A percentile compares a stretch with the other conserved stretches of the same genome.
phyloP scores from a whole-genome alignment of 2,329 filamentous ascomycete species.

The Talaromyces albobiverticillius region DNA sequence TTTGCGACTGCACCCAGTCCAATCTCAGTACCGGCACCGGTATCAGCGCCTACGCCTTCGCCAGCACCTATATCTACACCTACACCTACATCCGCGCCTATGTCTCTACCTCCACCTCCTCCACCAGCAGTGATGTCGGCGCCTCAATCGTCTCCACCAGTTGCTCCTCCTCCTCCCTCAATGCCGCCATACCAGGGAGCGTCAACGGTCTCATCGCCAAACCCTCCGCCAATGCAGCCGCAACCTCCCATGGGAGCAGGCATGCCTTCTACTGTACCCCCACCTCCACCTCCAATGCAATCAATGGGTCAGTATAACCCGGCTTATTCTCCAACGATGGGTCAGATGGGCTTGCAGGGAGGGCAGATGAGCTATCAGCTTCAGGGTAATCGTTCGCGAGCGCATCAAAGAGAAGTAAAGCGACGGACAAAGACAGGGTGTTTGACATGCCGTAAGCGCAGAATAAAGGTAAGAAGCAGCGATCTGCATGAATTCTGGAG shows the following conservation, averaged over 20 bases:
- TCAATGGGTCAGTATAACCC: slow-evolving; percentile 57
- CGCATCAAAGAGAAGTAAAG: slow-evolving; percentile 71
- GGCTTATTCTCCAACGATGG: slow-evolving; percentile 31
- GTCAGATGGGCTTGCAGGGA: slow-evolving; percentile 37
- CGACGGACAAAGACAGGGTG: slow-evolving; percentile 73
- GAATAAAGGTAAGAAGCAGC: slow-evolving; percentile 67
- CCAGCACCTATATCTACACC: slow-evolving; percentile 12
- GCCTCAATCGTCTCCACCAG: slow-evolving; percentile 26
- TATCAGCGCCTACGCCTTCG: slow-evolving; percentile 11
- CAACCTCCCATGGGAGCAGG: slow-evolving; percentile 50
- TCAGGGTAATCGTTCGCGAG: slow-evolving; percentile 48
- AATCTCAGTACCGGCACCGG: not conserved
- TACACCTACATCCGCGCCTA: slow-evolving; percentile 15
- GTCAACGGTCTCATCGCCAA: slow-evolving; percentile 7
- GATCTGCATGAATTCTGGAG: not conserved
- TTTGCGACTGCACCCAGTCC: not conserved
- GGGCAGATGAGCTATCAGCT: slow-evolving; percentile 52
- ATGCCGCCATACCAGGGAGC: slow-evolving; percentile 29
- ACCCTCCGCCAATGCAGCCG: slow-evolving; percentile 16
- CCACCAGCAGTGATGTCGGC: slow-evolving; percentile 18
- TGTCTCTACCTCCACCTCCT: slow-evolving; percentile 33
- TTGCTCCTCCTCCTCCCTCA: slow-evolving; percentile 29
- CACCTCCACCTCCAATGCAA: slow-evolving; percentile 48
- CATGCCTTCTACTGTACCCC: slow-evolving; percentile 45
- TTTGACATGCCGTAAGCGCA: slow-evolving; percentile 61